Evolutionary conservation across 352 stramenopile species (phyloP), one percentile per base, ranked within the genome.

Genomic region (Aphanomyces invadans): DNA sequence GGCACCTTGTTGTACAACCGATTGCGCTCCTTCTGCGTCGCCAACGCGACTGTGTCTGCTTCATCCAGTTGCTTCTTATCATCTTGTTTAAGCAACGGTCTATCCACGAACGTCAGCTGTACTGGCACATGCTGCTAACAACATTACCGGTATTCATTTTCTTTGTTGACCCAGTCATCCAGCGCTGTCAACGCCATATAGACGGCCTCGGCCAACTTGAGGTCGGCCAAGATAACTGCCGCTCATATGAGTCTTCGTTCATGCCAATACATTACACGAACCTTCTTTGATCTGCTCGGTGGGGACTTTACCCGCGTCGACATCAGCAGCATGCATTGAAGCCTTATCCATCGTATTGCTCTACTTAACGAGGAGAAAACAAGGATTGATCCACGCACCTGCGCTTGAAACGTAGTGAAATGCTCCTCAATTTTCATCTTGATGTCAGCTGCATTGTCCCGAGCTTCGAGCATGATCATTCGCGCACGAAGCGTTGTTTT

Each of bases 91-190:
- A 95, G 78, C 82, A 95, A 88, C 80, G 90, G 83, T 12, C 83
- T 92, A 59, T 4, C 10, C 25, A 26, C 15, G 11, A 3, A 64
- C 26, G 60, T 45, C n/a, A 68, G 25, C 36, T 9, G 15, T 19
- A 26, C 25, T 32, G 29, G 17, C 11, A 25, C 1, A 28, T 61
- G n/a, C n/a, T n/a, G n/a, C n/a, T n/a, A n/a, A n/a, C n/a, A n/a
- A n/a, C n/a, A n/a, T n/a, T n/a, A 87, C 81, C 86, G 70, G 59
- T 92, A 92, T 56, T 95, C 83, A 52, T 95, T 95, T 65, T 95
- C 86, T 69, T 92, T 95, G 17, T 70, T 65, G 29, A 91, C 76
- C 86, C 86, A 95, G 29, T 89, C 82, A 51, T 95, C 83, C 59
- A 88, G 78, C 23, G 81, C 63, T 10, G 73, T 69, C 11, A 91